phyloP scores from a whole-genome alignment of 495 filamentous ascomycete genomes.

The Aspergillus nanangensis region DNA sequence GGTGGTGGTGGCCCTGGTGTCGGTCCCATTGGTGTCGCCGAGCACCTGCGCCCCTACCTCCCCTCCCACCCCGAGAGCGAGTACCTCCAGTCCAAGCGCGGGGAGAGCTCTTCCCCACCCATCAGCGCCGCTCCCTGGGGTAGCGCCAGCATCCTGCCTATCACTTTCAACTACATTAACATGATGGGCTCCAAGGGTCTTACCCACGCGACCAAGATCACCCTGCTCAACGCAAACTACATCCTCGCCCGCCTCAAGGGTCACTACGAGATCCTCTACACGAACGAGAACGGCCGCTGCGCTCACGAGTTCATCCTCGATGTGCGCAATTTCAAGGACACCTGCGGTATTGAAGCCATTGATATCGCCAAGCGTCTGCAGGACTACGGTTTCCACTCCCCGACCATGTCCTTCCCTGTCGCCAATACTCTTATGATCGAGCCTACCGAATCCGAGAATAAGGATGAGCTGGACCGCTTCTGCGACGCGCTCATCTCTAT shows the following conservation, averaged over 20 bases:
- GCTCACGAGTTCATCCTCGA: conserved; percentile 99
- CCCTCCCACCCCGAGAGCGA: conserved; percentile 63
- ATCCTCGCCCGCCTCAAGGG: conserved; percentile 86
- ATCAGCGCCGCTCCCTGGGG: conserved; percentile 88
- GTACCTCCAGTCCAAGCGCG: conserved; percentile 58
- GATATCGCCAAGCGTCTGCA: conserved; percentile 97
- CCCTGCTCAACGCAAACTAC: conserved; percentile 95
- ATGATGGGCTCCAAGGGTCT: conserved; percentile 92
- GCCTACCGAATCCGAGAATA: conserved; percentile 91
- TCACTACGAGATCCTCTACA: conserved; percentile 90
- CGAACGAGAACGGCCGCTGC: conserved; percentile 80
- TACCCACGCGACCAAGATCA: conserved; percentile 92
- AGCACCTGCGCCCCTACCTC: conserved; percentile 73
- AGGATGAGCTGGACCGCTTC: conserved; percentile 93
- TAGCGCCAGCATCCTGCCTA: conserved; percentile 89
- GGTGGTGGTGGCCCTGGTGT: conserved; percentile 95
- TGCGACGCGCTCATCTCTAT: conserved; percentile 89
- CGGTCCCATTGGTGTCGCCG: conserved; percentile 89
- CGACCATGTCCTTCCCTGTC: conserved; percentile 98
- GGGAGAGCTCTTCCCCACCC: conserved; percentile 52
- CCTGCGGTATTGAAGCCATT: conserved; percentile 84
- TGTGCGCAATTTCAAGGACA: conserved; percentile 78
- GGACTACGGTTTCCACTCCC: conserved; percentile 97
- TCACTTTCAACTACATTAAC: conserved; percentile 96
- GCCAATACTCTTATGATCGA: conserved; percentile 98